phyloP scores from a whole-genome alignment of 441 rosid genomes.

The Omphalea diandra region DNA sequence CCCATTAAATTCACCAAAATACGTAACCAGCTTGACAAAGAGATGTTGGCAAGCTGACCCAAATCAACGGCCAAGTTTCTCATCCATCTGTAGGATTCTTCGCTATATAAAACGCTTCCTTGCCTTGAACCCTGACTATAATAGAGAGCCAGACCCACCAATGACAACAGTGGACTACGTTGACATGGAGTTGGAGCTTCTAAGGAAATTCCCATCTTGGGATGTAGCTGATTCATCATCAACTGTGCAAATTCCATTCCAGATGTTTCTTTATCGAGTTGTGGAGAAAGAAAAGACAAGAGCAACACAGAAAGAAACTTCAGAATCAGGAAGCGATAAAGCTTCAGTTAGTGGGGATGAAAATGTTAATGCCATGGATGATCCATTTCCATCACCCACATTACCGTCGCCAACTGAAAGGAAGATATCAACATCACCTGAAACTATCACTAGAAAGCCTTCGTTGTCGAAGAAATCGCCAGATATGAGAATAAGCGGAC shows the following conservation, averaged over 20 bases:
- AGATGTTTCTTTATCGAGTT: conserved; percentile 59
- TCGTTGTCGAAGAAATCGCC: conserved; percentile 34
- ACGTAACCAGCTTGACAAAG: conserved; percentile 67
- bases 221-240: conserved; percentile 27
- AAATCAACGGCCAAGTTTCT: conserved; percentile 72
- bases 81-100: conserved; percentile 79
- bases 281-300: conserved; percentile 54
- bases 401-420: conserved; percentile 37
- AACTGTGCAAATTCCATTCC: conserved; percentile 55
- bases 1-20: conserved; percentile 71
- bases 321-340: conserved; percentile 64
- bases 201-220: conserved; percentile 53
- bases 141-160: conserved; percentile 48
- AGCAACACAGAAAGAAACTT: conserved; percentile 32
- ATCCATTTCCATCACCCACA: conserved; percentile 28
- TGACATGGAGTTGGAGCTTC: conserved; percentile 63
- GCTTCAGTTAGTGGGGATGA: conserved; percentile 44
- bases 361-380: conserved; percentile 34
- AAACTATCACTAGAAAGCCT: conserved; percentile 36
- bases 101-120: conserved; percentile 79
- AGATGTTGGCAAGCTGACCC: conserved; percentile 86
- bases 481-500: conserved; percentile 42
- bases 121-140: conserved; percentile 56
- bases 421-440: conserved; percentile 43
- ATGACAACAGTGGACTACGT: conserved; percentile 55